phyloP scores from a whole-genome alignment of 306 rosid genomes.

The Begonia peltatifolia region DNA sequence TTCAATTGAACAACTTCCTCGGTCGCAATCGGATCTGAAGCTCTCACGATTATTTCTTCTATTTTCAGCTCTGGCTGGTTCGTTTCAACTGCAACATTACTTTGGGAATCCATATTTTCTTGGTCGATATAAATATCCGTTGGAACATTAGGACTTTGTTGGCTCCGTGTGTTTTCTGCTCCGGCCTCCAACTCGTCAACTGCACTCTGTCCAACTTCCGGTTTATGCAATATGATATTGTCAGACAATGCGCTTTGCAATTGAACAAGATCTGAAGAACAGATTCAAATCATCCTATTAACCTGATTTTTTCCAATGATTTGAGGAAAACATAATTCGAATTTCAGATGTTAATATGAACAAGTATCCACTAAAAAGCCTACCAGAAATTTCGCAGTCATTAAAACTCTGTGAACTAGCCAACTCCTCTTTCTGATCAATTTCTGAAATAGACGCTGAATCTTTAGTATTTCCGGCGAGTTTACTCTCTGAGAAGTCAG shows the following conservation, averaged over 20 bases:
- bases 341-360: no score
- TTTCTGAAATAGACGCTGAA: conserved; percentile 18
- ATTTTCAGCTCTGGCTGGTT: conserved; percentile 13
- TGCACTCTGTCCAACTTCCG: conserved; percentile 13
- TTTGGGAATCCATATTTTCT: conserved; percentile 15
- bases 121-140: conserved; percentile 15
- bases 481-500: conserved; percentile 45
- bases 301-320: no score
- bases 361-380: conserved; percentile 5
- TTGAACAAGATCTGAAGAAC: background rate
- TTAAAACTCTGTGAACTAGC: conserved; percentile 13
- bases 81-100: conserved; percentile 19
- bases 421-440: conserved; percentile 12
- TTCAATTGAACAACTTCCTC: conserved; percentile 17
- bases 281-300: no score
- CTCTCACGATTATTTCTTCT: conserved; percentile 16
- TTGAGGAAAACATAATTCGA: no score
- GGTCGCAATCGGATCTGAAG: conserved; percentile 17
- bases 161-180: conserved; percentile 7
- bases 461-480: conserved; percentile 11
- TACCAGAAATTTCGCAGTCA: conserved; percentile 25
- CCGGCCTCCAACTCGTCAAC: conserved; percentile 8
- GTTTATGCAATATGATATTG: conserved; percentile 7
- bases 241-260: background rate
- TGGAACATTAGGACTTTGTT: conserved; percentile 8